Evolutionary conservation across 1,284 basidiomycete species (phyloP).

Genomic region (Heterobasidion parviporum): DNA sequence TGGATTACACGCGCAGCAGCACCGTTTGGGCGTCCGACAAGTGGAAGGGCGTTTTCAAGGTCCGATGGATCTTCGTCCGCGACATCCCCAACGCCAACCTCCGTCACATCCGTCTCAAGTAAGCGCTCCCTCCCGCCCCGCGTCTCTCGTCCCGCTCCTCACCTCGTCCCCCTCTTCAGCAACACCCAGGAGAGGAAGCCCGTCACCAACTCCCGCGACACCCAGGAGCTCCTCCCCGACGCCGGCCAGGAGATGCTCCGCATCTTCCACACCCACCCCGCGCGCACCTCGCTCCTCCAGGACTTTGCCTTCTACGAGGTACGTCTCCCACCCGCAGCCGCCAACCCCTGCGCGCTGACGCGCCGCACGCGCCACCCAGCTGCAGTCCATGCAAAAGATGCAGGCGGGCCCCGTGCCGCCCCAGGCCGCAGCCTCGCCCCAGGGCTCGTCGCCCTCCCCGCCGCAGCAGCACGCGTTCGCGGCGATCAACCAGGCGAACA

Average conservation of each 20-base stretch:
- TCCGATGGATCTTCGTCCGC: constrained; percentile 91
- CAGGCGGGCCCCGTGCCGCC: constrained; percentile 29
- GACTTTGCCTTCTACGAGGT: constrained; percentile 95
- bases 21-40: constrained; percentile 98
- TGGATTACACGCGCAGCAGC: constrained; percentile 79
- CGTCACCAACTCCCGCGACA: constrained; percentile 89
- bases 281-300: constrained; percentile 85
- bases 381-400: constrained; percentile 73
- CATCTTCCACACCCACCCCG: constrained; percentile 88
- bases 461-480: constrained; percentile 33
- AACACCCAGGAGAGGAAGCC: constrained; percentile 96
- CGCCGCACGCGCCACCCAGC: constrained; percentile 25
- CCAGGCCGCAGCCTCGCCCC: constrained; percentile 24
- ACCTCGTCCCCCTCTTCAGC: constrained; percentile 35
- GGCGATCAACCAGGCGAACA: constrained; percentile 41
- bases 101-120: constrained; percentile 81
- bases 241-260: constrained; percentile 91
- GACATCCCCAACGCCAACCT: constrained; percentile 86
- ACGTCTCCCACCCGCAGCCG: constrained; percentile 10
- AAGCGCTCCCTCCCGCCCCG: constrained; percentile 14
- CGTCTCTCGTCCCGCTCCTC: background rate
- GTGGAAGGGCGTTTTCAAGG: constrained; percentile 97
- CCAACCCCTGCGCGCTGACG: no score
- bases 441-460: constrained; percentile 23
- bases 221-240: constrained; percentile 87